phyloP scores from a whole-genome alignment of 2,329 filamentous ascomycete genomes.

The Cercospora janseana region DNA sequence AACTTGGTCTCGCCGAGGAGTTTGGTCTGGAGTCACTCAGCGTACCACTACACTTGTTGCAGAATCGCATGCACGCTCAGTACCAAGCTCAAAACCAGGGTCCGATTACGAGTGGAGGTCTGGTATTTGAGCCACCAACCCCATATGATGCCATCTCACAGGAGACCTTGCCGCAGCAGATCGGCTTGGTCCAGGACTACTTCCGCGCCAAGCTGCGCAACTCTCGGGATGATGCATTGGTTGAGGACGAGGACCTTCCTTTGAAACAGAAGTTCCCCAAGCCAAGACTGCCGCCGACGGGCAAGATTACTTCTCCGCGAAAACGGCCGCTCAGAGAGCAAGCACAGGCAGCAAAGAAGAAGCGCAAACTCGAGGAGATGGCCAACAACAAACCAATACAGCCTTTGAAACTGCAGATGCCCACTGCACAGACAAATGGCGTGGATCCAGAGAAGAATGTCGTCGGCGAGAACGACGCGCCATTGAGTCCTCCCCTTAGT shows the following conservation, averaged over 20 bases:
- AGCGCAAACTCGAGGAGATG: conserved; percentile 65
- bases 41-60: conserved; percentile 89
- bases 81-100: conserved; percentile 73
- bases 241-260: conserved; percentile 93
- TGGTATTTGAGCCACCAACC: conserved; percentile 66
- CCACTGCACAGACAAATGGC: conserved; percentile 44
- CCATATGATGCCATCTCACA: conserved; percentile 74
- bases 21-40: conserved; percentile 83
- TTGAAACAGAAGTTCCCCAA: conserved; percentile 77
- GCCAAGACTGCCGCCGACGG: conserved; percentile 65
- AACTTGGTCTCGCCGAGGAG: conserved; percentile 86
- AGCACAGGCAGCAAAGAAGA: conserved; percentile 80
- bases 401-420: conserved; percentile 48
- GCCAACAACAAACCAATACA: conserved; percentile 51
- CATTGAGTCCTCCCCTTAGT: conserved; percentile 66
- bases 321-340: conserved; percentile 81
- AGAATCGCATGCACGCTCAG: conserved; percentile 82
- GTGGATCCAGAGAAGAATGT: conserved; percentile 61
- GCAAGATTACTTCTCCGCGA: conserved; percentile 81
- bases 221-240: conserved; percentile 74
- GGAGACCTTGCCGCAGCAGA: conserved; percentile 73
- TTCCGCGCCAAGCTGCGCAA: conserved; percentile 85
- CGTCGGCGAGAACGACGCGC: conserved; percentile 63
- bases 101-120: conserved; percentile 57
- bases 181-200: conserved; percentile 86